Conservation (phyloP, 805 yeast genomes). For the Metschnikowia proteae region DNA sequence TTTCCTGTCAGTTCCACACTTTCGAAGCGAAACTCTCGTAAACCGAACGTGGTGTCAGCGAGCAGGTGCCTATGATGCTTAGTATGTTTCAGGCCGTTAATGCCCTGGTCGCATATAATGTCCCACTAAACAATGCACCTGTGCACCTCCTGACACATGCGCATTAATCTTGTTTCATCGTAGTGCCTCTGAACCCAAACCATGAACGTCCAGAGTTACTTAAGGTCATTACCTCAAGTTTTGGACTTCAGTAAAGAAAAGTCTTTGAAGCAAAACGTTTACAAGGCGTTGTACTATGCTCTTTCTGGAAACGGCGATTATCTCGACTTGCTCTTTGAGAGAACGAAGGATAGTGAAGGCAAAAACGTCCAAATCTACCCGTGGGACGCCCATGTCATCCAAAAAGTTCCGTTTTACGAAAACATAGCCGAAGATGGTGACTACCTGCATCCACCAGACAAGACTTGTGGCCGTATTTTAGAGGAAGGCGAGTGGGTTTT, state of each 20-base stretch:
- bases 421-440: not conserved
- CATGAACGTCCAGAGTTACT: constrained; percentile 1
- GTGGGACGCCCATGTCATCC: constrained; percentile 2
- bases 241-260: constrained; percentile 7
- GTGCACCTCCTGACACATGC: not conserved
- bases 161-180: not conserved
- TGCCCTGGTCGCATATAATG: not conserved
- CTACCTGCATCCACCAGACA: constrained; percentile 49
- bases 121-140: not conserved
- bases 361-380: not conserved
- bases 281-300: constrained; percentile 29
- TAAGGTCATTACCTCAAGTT: constrained; percentile 10
- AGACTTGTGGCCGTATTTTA: constrained; percentile 66
- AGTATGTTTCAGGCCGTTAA: not conserved
- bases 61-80: not conserved
- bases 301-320: constrained; percentile 16
- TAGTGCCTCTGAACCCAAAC: not conserved
- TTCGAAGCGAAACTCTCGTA: no score
- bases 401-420: constrained; percentile 10
- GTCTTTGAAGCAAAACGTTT: constrained; percentile 17
- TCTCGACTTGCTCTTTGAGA: constrained; percentile 13
- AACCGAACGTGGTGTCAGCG: no score
- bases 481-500: constrained; percentile 62
- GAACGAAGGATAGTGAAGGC: not conserved
- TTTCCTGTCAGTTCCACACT: not conserved